Evolutionary conservation across 768 basidiomycete genomes (phyloP), one percentile per base, ranked within the genome.

Genomic region (Lentinula edodes): DNA sequence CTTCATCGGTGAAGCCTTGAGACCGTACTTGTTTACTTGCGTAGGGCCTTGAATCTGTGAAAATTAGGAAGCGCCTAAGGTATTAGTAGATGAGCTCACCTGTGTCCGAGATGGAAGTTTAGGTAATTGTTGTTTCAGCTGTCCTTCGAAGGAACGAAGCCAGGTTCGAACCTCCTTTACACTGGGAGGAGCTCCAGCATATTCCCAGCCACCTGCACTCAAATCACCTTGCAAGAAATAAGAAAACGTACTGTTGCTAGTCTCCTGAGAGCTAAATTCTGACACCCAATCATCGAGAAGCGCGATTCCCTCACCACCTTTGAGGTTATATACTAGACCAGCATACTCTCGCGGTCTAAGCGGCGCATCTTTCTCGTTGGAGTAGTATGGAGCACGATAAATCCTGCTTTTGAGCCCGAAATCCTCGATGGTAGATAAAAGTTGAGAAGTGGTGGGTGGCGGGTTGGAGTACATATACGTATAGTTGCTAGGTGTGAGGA

Each of bases 341-440:
- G 86, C 93, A 70, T 88, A 95, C 74, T 93, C 89, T 66, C 85
- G 80, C 2, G 87, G 73, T n/a, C 75, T 73, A 36, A 80, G 79
- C 0, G 93, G 89, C 0, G 87, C 80, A 69, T 98, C 96, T 4
- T 66, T 65, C 23, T 79, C 78, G 55, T 83, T 82, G 6, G 91
- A 93, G 69, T 93, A 99, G 72, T 83, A 88, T 0, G 95, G 91
- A n/a, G 82, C 76, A 50, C 80, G 84, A 72, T 97, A 95, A 23
- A 90, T 70, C 65, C 83, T 86, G 51, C 69, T 74, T 4, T 85
- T 81, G 6, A 91, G 70, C 20, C 78, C 79, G 64, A 82, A 73
- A 0, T 70, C 67, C 36, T 80, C 77, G 13, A 87, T 60, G 51
- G 76, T 80, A 6, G 70, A 69, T 6, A 80, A 60, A 0, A 90